A percentile compares a stretch with the other conserved stretches of the same genome.
These are phyloP conservation scores for Gnomoniopsis sp. DNA, from an alignment of 2,329 filamentous ascomycete genomes.

Conservation along the genomic window DNA sequence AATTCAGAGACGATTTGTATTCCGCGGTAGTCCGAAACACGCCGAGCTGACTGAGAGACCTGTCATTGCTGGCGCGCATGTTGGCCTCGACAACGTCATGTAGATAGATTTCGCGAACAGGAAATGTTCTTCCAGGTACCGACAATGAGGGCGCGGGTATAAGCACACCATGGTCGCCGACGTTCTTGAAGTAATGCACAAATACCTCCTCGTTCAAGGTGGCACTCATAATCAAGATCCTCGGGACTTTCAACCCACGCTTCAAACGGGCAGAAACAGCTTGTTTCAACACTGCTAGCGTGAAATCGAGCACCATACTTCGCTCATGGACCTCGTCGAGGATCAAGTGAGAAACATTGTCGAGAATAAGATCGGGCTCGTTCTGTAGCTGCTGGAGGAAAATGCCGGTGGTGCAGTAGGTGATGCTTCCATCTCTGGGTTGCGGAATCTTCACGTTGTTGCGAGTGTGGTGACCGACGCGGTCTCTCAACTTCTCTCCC, in stretches of 20 bases:
- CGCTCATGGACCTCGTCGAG: slow-evolving; percentile 42
- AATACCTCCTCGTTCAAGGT: slow-evolving; percentile 12
- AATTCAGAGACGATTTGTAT: background rate
- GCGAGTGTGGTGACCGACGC: slow-evolving; percentile 44
- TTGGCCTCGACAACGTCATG: slow-evolving; percentile 1
- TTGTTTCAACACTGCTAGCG: slow-evolving; percentile 8
- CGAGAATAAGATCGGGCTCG: slow-evolving; percentile 33
- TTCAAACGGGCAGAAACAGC: slow-evolving; percentile 7
- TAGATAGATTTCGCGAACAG: slow-evolving; percentile 9
- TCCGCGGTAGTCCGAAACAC: background rate
- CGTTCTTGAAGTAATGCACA: slow-evolving; percentile 17
- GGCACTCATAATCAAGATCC: slow-evolving; percentile 13
- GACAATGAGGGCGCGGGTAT: background rate
- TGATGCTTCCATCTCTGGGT: slow-evolving; percentile 32
- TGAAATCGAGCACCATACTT: slow-evolving; percentile 11
- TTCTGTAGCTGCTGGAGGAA: slow-evolving; percentile 41
- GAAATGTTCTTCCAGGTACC: slow-evolving; percentile 14
- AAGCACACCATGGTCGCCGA: background rate
- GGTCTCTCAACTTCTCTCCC: slow-evolving; percentile 34
- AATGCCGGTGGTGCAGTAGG: slow-evolving; percentile 48
- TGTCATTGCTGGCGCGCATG: background rate
- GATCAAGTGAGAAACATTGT: slow-evolving; percentile 42
- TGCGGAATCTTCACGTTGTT: slow-evolving; percentile 34
- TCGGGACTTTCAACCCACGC: slow-evolving; percentile 5
- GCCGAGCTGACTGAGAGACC: no score